A percentile compares a stretch with the other conserved stretches of the same genome.
phyloP scores from a whole-genome alignment of 768 basidiomycete genomes.

The Megacollybia marginata region DNA sequence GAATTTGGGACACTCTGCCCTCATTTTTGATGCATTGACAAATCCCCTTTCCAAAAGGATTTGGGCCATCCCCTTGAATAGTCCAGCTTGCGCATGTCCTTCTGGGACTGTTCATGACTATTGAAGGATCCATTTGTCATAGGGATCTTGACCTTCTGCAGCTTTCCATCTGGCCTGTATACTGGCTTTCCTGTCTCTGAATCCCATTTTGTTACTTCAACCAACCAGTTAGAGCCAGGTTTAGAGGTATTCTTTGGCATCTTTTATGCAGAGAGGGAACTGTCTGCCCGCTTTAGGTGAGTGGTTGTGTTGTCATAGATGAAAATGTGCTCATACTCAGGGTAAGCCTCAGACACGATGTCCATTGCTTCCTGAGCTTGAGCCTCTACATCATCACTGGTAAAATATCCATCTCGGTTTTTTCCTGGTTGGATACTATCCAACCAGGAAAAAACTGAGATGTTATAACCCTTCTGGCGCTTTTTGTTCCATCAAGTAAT shows the following conservation, averaged over 20 bases:
- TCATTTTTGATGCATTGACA: too few species aligned
- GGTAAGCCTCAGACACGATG: slow-evolving; percentile 16
- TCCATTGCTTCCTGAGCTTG: slow-evolving; percentile 18
- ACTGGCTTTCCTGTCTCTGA: background rate
- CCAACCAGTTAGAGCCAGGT: background rate
- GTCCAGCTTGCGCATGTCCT: too few species aligned
- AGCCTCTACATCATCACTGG: slow-evolving; percentile 20
- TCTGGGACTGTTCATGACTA: too few species aligned
- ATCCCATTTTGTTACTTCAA: background rate
- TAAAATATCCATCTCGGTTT: too few species aligned
- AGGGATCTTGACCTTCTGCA: background rate
- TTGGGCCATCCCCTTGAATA: too few species aligned
- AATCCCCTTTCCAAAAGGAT: too few species aligned
- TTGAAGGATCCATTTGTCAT: too few species aligned
- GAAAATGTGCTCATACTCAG: slow-evolving; percentile 20
- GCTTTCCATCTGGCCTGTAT: background rate
- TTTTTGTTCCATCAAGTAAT: slow-evolving; percentile 11
- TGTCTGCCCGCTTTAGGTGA: slow-evolving; percentile 24
- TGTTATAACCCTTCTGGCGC: slow-evolving; percentile 13
- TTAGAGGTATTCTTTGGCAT: slow-evolving; percentile 23
- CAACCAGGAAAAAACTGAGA: too few species aligned
- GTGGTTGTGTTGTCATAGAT: too few species aligned
- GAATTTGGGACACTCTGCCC: too few species aligned
- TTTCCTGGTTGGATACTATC: slow-evolving; percentile 20
- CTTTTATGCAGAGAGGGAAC: slow-evolving; percentile 22